phyloP scores from a whole-genome alignment of 176 grass and related monocot genomes.

The Zea mays region DNA sequence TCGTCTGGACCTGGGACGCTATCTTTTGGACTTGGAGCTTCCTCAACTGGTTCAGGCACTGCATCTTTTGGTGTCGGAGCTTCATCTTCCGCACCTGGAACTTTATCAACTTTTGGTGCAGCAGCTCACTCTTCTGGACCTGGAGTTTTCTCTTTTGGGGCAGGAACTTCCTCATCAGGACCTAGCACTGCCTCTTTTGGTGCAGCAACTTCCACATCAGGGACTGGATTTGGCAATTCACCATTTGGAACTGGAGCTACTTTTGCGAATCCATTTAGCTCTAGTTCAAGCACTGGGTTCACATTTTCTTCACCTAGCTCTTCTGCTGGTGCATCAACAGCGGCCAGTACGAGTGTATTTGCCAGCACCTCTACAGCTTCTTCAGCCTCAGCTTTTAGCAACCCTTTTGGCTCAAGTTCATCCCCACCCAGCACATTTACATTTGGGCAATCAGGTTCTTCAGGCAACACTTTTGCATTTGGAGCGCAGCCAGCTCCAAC shows the following conservation, averaged over 20 bases:
- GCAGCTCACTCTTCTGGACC: constrained; percentile 26
- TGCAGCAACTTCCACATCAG: constrained; percentile 36
- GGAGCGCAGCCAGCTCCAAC: constrained; percentile 36
- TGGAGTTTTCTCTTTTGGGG: constrained; percentile 27
- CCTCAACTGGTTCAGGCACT: constrained; percentile 28
- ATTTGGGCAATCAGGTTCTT: constrained; percentile 55
- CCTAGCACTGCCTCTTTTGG: constrained; percentile 42
- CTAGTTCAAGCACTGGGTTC: constrained; percentile 40
- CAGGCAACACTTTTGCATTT: constrained; percentile 50
- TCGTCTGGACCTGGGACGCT: constrained; percentile 25
- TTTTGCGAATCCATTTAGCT: constrained; percentile 18
- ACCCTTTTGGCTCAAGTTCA: constrained; percentile 52
- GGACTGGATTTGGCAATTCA: constrained; percentile 42
- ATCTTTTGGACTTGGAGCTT: constrained; percentile 33
- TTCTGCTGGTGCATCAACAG: constrained; percentile 37
- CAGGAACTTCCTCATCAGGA: constrained; percentile 32
- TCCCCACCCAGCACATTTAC: constrained; percentile 43
- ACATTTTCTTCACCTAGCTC: constrained; percentile 53
- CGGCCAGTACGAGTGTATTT: constrained; percentile 37
- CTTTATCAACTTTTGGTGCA: neutral
- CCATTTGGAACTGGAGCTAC: constrained; percentile 49
- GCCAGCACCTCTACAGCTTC: constrained; percentile 29
- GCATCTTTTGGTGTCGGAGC: constrained; percentile 25
- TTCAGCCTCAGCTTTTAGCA: constrained; percentile 37
- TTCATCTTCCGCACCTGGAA: constrained; percentile 25